Evolutionary conservation across 2,329 filamentous ascomycete genomes (phyloP), one percentile per base, ranked within the genome.

Genomic region (Pezicula rhizophila): DNA sequence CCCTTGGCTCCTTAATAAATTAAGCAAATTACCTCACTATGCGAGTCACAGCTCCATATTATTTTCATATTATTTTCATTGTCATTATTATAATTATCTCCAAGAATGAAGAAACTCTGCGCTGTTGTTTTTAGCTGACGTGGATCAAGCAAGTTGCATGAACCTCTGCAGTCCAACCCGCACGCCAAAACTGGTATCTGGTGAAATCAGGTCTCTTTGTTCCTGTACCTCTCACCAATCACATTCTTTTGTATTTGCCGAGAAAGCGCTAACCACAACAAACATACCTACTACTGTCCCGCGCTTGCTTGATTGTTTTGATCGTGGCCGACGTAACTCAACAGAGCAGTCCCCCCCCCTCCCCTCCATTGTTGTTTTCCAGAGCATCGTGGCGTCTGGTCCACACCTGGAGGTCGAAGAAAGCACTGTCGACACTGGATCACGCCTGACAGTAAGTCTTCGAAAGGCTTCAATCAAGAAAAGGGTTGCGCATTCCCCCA

Each of bases 181-280:
- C n/a, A 12, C 28, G 28, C 11, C 28, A 14, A 40, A 17, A 17
- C 23, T 6, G 38, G 38, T 18, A 40, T 12, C 23, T 20, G 14
- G 23, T 20, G 11, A 23, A 17, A 20, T 12, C 28, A 31, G 8
- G 28, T 4, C 28, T 4, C 28, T 31, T 31, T 23, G 38, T 40
- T 40, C 38, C 38, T 40, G 38, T 40, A 5, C n/a, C 38, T 40
- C 38, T 17, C 38, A 20, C 38, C 38, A 40, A 40, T 40, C 38
- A 40, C 38, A 40, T 18, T 23, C 12, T 20, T 26, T 15, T 12
- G 20, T 4, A 42, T 26, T 28, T 28, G 40, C 40, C 40, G 40
- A 40, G 38, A 17, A 40, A 40, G 38, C 38, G 38, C 38, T n/a
- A 40, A 40, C 38, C 38, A 26, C 40, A 42, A 28, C 40, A 42